These are phyloP conservation scores for Penicillium glabrum DNA, from an alignment of 2,329 filamentous ascomycete species.

Conservation along the genomic window DNA sequence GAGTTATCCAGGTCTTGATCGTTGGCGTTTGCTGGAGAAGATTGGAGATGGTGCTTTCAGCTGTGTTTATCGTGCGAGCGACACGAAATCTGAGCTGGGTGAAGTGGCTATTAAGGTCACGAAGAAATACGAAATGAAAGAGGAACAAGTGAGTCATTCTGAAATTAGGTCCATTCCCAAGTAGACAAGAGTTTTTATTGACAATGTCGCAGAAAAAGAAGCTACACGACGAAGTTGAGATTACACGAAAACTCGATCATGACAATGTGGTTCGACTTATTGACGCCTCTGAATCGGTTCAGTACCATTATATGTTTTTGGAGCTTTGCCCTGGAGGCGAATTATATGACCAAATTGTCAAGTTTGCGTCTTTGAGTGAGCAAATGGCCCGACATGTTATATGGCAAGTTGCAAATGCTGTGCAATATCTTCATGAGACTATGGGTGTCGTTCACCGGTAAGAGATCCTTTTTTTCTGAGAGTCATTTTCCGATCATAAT, in stretches of 20 bases:
- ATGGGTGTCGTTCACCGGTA: constrained; percentile 14
- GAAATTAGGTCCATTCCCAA: neutral
- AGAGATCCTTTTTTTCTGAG: neutral
- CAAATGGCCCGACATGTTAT: constrained; percentile 12
- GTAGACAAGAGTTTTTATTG: neutral
- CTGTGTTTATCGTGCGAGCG: constrained; percentile 11
- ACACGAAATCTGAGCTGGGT: constrained; percentile 1
- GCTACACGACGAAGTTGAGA: constrained; percentile 9
- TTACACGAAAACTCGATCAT: constrained; percentile 7
- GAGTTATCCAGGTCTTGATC: constrained; percentile 9
- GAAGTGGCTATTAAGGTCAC: constrained; percentile 11
- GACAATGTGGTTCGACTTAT: constrained; percentile 5
- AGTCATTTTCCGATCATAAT: neutral
- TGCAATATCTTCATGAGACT: constrained; percentile 9
- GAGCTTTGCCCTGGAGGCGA: constrained; percentile 9
- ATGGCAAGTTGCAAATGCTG: constrained; percentile 10
- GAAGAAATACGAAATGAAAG: constrained; percentile 12
- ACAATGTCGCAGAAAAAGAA: constrained; percentile 7
- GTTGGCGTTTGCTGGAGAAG: constrained; percentile 7
- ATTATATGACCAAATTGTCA: constrained; percentile 11
- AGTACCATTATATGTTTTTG: constrained; percentile 3
- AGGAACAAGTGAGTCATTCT: constrained; percentile 6
- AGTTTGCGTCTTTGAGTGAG: constrained; percentile 18
- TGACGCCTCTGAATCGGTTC: constrained; percentile 7
- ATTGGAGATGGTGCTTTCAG: constrained; percentile 14